Base-by-base conservation (phyloP, 768 basidiomycete genomes). In the Kwoniella sp. region DNA sequence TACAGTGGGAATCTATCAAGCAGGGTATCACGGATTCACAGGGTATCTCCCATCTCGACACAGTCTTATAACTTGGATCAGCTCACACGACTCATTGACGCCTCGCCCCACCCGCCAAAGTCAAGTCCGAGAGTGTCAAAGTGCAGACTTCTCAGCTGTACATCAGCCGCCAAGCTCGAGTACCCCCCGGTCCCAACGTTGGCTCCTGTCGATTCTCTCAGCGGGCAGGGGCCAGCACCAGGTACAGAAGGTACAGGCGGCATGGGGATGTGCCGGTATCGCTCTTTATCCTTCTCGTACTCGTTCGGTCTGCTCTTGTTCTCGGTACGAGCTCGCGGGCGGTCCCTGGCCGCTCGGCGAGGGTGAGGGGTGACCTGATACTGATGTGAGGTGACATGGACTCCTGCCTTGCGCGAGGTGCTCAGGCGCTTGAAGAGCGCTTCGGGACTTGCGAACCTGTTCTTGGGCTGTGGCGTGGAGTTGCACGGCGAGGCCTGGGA, bases 81-180 rank as follows among this genome's bases (percentile, higher is more conserved):
- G n/a, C n/a, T n/a, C n/a, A n/a, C n/a, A n/a, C n/a, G n/a, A n/a
- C n/a, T n/a, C n/a, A n/a, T n/a, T n/a, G n/a, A n/a, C n/a, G n/a
- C 31, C 22, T 36, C 42, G 23, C 19, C 38, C 52, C 52, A 54
- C 1, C 36, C 46, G 38, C 44, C 57, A 39, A 64, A 58, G 34
- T 65, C 58, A 19, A 67, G 41, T 3, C 60, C 62, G 8, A 67
- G 28, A 46, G 46, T 41, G 22, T 67, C 65, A 37, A 67, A 67
- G 39, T 67, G 60, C 31, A 67, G 34, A 48, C 63, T 64, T 17
- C 50, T 46, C 19, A 67, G 45, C 46, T 67, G 62, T 8, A 60
- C 48, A 1, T 46, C 47, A 14, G 14, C 37, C 5, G 14, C 39
- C 29, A 65, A 37, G 38, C 47, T 54, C 12, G 51, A 54, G 32